Conservation (phyloP, 2,329 filamentous ascomycete species). For the Exserohilum rostratum region DNA sequence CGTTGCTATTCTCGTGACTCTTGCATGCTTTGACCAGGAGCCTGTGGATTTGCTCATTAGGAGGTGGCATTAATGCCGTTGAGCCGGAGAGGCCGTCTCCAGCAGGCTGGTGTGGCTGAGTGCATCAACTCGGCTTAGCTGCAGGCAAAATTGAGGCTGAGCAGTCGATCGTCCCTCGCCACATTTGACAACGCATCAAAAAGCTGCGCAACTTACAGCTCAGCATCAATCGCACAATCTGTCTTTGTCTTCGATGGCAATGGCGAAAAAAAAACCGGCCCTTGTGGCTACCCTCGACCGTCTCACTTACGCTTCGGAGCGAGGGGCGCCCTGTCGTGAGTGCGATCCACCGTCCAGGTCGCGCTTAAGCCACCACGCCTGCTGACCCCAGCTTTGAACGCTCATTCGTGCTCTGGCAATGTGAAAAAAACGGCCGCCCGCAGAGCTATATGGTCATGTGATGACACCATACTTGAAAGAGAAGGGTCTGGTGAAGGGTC, state of each 20-base stretch:
- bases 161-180: constrained; percentile 35
- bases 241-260: constrained; percentile 10
- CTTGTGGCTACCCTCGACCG: constrained; percentile 27
- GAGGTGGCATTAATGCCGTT: constrained; percentile 17
- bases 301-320: constrained; percentile 28
- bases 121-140: constrained; percentile 31
- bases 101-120: constrained; percentile 42
- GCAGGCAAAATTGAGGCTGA: constrained; percentile 41
- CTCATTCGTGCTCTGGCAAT: constrained; percentile 37
- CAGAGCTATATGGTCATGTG: constrained; percentile 40
- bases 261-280: constrained; percentile 14
- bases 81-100: constrained; percentile 35
- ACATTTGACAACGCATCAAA: constrained; percentile 43
- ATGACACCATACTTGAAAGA: constrained; percentile 29
- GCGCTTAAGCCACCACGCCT: constrained; percentile 35
- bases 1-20: constrained; percentile 39
- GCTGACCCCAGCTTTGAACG: constrained; percentile 32
- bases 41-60: constrained; percentile 23
- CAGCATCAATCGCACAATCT: constrained; percentile 5
- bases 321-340: constrained; percentile 24
- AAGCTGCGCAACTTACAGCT: constrained; percentile 23
- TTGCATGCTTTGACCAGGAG: constrained; percentile 19
- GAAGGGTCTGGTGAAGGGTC: constrained; percentile 14
- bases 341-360: constrained; percentile 37
- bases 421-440: constrained; percentile 35